These are phyloP conservation scores for Ophiostoma ips DNA, from an alignment of 2,329 filamentous ascomycete genomes.

Conservation along the genomic window DNA sequence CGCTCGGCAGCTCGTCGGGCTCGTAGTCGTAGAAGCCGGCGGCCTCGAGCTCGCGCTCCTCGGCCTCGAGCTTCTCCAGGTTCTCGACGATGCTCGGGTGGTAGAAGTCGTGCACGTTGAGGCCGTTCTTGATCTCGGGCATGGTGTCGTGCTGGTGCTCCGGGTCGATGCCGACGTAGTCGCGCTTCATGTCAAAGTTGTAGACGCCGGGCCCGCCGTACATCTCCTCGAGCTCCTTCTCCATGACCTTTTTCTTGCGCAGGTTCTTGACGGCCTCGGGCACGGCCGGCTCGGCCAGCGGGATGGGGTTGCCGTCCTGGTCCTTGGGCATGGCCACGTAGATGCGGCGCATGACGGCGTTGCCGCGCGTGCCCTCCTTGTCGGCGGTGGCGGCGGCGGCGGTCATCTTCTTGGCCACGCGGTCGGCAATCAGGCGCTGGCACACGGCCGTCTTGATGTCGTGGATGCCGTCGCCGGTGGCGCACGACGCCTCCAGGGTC, in stretches of 20 bases:
- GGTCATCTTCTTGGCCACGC: constrained; percentile 92
- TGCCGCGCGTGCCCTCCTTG: constrained; percentile 64
- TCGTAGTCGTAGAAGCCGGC: constrained; percentile 97
- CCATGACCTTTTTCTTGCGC: constrained; percentile 47
- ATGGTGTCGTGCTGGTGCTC: constrained; percentile 97
- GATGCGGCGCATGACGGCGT: constrained; percentile 83
- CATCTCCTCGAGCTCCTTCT: constrained; percentile 79
- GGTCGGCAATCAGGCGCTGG: constrained; percentile 80
- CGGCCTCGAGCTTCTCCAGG: constrained; percentile 80
- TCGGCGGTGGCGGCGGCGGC: constrained; percentile 69
- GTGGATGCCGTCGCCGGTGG: constrained; percentile 87
- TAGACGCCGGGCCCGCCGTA: constrained; percentile 92
- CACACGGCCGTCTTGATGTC: constrained; percentile 91
- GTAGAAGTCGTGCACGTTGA: constrained; percentile 95
- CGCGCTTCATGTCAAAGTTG: constrained; percentile 81
- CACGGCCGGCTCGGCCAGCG: constrained; percentile 63
- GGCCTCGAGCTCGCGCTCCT: constrained; percentile 82
- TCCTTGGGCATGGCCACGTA: constrained; percentile 74
- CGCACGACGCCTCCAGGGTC: constrained; percentile 85
- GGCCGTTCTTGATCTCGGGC: constrained; percentile 84
- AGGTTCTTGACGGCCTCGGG: constrained; percentile 75
- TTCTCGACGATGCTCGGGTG: constrained; percentile 94
- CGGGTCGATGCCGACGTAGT: constrained; percentile 74
- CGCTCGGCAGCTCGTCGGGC: constrained; percentile 48
- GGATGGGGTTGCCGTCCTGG: constrained; percentile 22